A percentile compares a stretch with the other conserved stretches of the same genome.
phyloP scores from a whole-genome alignment of 257 asterid species.

The Nicotiana noctiflora region DNA sequence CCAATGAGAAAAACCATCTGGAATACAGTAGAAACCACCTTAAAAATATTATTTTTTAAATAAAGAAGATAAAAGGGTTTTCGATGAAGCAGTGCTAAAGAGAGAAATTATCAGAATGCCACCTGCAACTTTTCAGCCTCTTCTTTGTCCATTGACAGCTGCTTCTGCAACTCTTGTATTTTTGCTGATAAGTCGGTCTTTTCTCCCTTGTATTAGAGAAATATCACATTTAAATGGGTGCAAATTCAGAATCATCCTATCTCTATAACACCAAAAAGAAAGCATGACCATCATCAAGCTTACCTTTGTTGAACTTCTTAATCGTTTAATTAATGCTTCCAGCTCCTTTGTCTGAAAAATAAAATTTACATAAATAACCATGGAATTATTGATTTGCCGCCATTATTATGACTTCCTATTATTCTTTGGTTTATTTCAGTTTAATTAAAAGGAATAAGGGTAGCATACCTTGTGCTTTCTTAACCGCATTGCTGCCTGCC shows the following conservation, averaged over 20 bases:
- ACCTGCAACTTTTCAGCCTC: constrained; percentile 93
- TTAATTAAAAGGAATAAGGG: constrained; percentile 1
- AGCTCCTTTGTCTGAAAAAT: constrained; percentile 72
- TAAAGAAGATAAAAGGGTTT: background rate
- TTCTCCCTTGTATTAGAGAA: constrained; percentile 49
- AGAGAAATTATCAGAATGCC: constrained; percentile 4
- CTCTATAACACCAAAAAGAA: background rate
- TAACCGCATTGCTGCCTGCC: constrained; percentile 88
- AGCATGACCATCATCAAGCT: constrained; percentile 14
- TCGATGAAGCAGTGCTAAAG: background rate
- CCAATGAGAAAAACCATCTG: background rate
- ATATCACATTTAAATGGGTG: constrained; percentile 1
- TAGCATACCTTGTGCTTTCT: constrained; percentile 71
- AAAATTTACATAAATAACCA: constrained; percentile 8
- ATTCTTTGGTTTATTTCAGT: constrained; percentile 7
- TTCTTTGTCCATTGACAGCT: constrained; percentile 79
- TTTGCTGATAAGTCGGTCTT: constrained; percentile 66
- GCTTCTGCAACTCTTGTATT: constrained; percentile 85
- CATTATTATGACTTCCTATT: constrained; percentile 14
- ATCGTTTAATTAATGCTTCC: constrained; percentile 77
- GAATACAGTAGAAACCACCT: background rate
- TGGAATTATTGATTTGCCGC: constrained; percentile 4
- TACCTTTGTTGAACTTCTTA: constrained; percentile 71
- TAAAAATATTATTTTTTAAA: background rate
- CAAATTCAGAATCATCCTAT: background rate